Percentiles rank a stretch among this genome's conserved stretches.
phyloP scores from a whole-genome alignment of 179 eudicot species.

The Heliamphora pulchella region DNA sequence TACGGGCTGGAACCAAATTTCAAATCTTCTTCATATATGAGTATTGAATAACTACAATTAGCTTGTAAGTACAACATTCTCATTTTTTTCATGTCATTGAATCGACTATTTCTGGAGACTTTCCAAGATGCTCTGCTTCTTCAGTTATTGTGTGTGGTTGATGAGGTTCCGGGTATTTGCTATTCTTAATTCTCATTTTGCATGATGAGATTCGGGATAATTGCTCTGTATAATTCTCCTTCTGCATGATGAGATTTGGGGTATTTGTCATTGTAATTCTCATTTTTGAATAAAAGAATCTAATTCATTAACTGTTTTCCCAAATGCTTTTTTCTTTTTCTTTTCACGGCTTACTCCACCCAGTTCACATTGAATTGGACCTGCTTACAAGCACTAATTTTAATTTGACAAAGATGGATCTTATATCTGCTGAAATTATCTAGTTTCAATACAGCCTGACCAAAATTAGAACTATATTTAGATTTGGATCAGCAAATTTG shows the following conservation, averaged over 20 bases:
- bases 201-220: too few species aligned
- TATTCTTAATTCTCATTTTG: neutral
- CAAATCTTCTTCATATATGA: constrained; percentile 40
- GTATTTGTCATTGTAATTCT: neutral
- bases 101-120: neutral
- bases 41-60: neutral
- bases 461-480: too few species aligned
- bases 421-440: too few species aligned
- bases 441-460: too few species aligned
- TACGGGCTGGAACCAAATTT: constrained; percentile 47
- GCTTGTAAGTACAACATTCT: neutral
- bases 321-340: too few species aligned
- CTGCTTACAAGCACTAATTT: too few species aligned
- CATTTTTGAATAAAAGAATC: neutral
- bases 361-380: too few species aligned
- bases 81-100: neutral
- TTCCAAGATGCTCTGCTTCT: neutral
- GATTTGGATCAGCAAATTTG: too few species aligned
- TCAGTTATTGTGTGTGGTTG: neutral
- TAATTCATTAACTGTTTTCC: neutral
- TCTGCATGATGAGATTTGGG: neutral
- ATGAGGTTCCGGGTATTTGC: neutral
- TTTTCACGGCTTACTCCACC: too few species aligned
- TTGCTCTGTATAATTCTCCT: too few species aligned
- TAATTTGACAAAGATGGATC: too few species aligned